phyloP scores from a whole-genome alignment of 2,329 filamentous ascomycete species.

The Sclerotinia borealis region DNA sequence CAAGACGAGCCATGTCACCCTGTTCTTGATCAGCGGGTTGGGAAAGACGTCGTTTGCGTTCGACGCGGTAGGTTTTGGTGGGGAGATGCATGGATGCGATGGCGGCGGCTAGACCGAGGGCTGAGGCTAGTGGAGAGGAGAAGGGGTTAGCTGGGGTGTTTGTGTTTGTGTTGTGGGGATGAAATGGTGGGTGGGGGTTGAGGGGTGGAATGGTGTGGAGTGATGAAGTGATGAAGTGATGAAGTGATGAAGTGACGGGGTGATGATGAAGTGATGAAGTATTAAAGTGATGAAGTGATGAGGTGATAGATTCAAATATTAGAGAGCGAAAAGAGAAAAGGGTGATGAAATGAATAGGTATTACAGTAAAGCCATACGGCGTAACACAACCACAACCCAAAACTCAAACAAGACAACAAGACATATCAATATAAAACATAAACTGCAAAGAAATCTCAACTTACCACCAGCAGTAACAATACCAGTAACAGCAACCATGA shows the following conservation, averaged over 20 bases:
- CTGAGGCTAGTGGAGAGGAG: background rate
- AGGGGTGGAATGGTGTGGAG: background rate
- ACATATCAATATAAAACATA: background rate
- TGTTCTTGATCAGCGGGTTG: slow-evolving; percentile 1
- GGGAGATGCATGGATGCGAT: slow-evolving; percentile 11
- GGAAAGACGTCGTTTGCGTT: slow-evolving; percentile 7
- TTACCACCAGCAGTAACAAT: slow-evolving; percentile 11
- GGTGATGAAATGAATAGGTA: background rate
- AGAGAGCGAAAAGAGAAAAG: no score
- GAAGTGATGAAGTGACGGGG: no score
- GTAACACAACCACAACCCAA: background rate
- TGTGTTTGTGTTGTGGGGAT: no score
- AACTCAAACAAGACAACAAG: background rate
- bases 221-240: background rate
- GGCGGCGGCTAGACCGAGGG: slow-evolving; percentile 6
- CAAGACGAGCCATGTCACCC: background rate
- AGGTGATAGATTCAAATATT: no score
- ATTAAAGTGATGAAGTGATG: background rate
- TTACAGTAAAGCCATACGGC: background rate
- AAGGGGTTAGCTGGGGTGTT: background rate
- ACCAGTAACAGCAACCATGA: slow-evolving; percentile 12
- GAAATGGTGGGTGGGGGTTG: background rate
- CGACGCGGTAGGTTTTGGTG: slow-evolving; percentile 7
- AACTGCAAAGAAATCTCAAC: background rate
- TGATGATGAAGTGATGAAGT: background rate